Evolutionary conservation across 2,329 filamentous ascomycete genomes (phyloP), one percentile per base, ranked within the genome.

Genomic region (Trichoderma sp.): DNA sequence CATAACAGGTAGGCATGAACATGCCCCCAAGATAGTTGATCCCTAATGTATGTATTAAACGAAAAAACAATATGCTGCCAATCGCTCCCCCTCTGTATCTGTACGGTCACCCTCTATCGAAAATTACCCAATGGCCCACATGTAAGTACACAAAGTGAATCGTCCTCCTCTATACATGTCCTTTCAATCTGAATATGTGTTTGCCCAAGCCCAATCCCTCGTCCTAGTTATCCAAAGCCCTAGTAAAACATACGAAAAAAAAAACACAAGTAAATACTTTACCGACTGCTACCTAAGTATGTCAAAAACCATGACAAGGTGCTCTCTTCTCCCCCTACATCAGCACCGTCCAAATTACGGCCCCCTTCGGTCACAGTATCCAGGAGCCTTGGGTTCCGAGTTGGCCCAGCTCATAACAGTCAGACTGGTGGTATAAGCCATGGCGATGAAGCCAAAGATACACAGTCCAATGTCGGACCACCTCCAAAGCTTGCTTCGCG

Each of bases 371-470:
- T 89, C 87, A 74, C 88, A 90, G 78, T 90, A 89, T 69, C 86
- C 85, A 0, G 88, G 87, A 8, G 81, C 76, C 71, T 79, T 79
- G 15, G 84, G 82, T 15, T 81, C 82, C 5, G 90, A 89, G 65
- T 85, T 86, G 7, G 93, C 89, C 97, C 96, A 99, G 81, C 93
- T 97, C 79, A 91, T 88, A 62, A 98, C 84, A 0, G 96, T 99
- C 77, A 98, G 84, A 43, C 88, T 86, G 0, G 96, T 98, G 0
- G 96, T 97, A 81, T 99, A 99, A 6, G 88, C 88, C 92, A 98
- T 99, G 76, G 93, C 93, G 20, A 94, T 81, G 68, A 95, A 83
- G 8, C 96, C 96, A 77, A 98, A 94, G 71, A 94, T 84, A 76
- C 93, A 92, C 43, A 99, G 89, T 0, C 85, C 75, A 53, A 98